phyloP scores from a whole-genome alignment of 495 filamentous ascomycete genomes.

The Filosporella fistucella region DNA sequence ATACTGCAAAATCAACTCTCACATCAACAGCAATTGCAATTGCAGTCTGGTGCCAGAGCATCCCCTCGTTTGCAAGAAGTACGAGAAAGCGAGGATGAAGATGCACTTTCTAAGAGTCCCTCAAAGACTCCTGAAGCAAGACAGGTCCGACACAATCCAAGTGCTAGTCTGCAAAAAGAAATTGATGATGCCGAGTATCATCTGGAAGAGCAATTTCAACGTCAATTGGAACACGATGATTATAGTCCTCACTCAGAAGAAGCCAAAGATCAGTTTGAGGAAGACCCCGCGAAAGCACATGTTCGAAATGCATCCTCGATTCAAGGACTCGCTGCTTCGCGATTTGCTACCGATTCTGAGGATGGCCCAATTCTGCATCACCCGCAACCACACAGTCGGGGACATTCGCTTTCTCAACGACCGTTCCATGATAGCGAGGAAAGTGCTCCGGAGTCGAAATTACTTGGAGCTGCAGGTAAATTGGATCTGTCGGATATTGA shows the following conservation, averaged over 20 bases:
- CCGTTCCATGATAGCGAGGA: constrained; percentile 35
- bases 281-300: constrained; percentile 25
- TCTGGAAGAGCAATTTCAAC: constrained; percentile 66
- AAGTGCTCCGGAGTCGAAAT: constrained; percentile 20
- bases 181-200: constrained; percentile 85
- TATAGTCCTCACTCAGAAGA: constrained; percentile 49
- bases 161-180: constrained; percentile 62
- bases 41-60: constrained; percentile 43
- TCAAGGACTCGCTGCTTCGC: constrained; percentile 22
- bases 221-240: constrained; percentile 64
- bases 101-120: constrained; percentile 36
- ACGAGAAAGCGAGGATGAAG: constrained; percentile 48
- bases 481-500: constrained; percentile 61
- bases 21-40: constrained; percentile 46
- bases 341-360: constrained; percentile 33
- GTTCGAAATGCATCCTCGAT: constrained; percentile 30
- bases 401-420: constrained; percentile 51
- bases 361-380: constrained; percentile 50
- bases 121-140: constrained; percentile 43
- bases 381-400: constrained; percentile 56
- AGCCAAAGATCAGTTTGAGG: constrained; percentile 17
- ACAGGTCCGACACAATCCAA: constrained; percentile 22
- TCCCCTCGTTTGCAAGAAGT: constrained; percentile 53
- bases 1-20: constrained; percentile 52
- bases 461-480: constrained; percentile 18